Conservation (phyloP, 202 grass and related monocot genomes). For the Carex arenaria region DNA sequence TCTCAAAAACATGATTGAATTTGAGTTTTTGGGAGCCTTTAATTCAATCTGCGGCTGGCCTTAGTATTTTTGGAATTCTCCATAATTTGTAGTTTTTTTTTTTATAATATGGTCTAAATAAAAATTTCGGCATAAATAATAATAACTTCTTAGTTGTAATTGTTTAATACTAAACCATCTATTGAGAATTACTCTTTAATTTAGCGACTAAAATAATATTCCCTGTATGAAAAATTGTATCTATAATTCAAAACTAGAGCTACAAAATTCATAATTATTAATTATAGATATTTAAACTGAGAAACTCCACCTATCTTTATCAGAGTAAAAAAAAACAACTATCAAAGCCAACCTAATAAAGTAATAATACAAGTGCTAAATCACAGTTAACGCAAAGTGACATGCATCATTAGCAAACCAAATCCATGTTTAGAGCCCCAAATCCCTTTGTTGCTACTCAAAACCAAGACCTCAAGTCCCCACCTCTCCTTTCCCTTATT, state of each 20-base stretch:
- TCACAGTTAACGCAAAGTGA: conserved; percentile 12
- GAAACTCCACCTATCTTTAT: too few species aligned
- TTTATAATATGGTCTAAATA: too few species aligned
- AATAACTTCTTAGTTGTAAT: background rate
- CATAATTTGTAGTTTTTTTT: too few species aligned
- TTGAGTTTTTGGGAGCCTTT: too few species aligned
- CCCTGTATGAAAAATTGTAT: too few species aligned
- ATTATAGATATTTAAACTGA: too few species aligned
- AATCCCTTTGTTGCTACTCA: conserved; percentile 23
- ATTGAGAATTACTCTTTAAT: background rate
- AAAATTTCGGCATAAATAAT: background rate
- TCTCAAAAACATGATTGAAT: too few species aligned
- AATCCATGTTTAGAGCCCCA: conserved; percentile 19
- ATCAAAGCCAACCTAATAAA: conserved; percentile 1
- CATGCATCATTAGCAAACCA: conserved; percentile 14
- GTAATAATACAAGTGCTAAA: background rate
- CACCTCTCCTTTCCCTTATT: background rate
- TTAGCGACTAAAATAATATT: background rate
- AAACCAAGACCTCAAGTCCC: conserved; percentile 14
- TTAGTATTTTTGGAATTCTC: too few species aligned
- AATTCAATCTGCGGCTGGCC: too few species aligned
- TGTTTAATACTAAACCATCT: background rate
- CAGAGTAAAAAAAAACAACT: too few species aligned
- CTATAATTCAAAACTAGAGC: too few species aligned
- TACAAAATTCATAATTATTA: too few species aligned